These are phyloP conservation scores for Ceratopteris richardii DNA, from an alignment of 75 land plant species.

Conservation along the genomic window DNA sequence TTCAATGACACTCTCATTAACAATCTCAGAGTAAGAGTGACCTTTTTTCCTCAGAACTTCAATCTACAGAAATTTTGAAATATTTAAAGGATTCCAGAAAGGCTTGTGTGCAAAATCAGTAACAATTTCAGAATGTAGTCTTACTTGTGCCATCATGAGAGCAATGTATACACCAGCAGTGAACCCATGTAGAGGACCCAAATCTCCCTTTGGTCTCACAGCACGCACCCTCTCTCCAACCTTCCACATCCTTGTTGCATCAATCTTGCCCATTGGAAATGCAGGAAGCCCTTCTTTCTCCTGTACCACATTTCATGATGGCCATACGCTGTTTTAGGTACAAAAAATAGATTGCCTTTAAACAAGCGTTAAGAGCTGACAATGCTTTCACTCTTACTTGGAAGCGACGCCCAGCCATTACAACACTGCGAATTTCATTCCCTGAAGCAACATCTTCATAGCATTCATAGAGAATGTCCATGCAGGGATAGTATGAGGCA, in stretches of 20 bases:
- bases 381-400: constrained; percentile 68
- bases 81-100: background rate
- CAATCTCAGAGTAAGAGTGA: constrained; percentile 92
- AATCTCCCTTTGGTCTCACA: constrained; percentile 59
- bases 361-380: background rate
- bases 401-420: constrained; percentile 91
- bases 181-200: constrained; percentile 81
- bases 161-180: constrained; percentile 94
- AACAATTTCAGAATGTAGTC: background rate
- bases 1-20: constrained; percentile 93
- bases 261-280: constrained; percentile 97
- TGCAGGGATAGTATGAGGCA: constrained; percentile 86
- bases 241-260: constrained; percentile 93
- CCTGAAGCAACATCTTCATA: constrained; percentile 98
- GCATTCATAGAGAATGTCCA: constrained; percentile 94
- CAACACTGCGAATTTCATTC: constrained; percentile 95
- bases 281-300: constrained; percentile 95
- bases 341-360: background rate
- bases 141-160: constrained; percentile 97
- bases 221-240: constrained; percentile 90
- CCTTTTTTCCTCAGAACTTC: constrained; percentile 96
- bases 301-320: constrained; percentile 25
- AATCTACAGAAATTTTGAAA: constrained; percentile 38
- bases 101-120: no score
- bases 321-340: background rate